Conservation (phyloP, 139 green algal species). For the Tetraselmis chui region DNA sequence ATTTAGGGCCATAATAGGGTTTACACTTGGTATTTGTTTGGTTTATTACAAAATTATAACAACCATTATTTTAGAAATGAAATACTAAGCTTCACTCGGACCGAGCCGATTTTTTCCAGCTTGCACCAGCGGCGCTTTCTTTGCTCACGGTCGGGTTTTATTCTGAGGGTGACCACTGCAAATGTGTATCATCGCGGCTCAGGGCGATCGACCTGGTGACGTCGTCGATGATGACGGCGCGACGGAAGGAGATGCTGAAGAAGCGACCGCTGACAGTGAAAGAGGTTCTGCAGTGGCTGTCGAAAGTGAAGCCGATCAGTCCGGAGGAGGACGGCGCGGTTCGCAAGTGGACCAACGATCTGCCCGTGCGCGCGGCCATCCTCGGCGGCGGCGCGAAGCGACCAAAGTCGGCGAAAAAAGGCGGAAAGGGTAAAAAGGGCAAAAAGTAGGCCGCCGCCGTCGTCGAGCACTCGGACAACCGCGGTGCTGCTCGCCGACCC, state of each 20-base stretch:
- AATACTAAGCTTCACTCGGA: too few species aligned
- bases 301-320: conserved; percentile 33
- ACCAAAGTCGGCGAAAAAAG: conserved; percentile 9
- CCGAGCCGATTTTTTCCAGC: background rate
- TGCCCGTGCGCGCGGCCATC: background rate
- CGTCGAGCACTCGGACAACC: too few species aligned
- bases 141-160: too few species aligned
- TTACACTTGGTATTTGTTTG: too few species aligned
- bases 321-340: background rate
- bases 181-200: too few species aligned
- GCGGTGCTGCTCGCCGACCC: too few species aligned
- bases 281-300: conserved; percentile 56
- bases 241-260: conserved; percentile 38
- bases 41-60: too few species aligned
- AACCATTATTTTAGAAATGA: too few species aligned
- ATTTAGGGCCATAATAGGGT: too few species aligned
- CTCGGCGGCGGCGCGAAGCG: conserved; percentile 3
- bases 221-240: conserved; percentile 42
- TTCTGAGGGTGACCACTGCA: too few species aligned
- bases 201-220: conserved; percentile 27
- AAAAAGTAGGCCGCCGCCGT: background rate
- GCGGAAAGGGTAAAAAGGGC: conserved; percentile 22
- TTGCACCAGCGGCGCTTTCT: background rate
- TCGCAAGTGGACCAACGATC: background rate
- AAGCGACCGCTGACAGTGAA: conserved; percentile 30